Conservation (phyloP, 192 early-diverging fungal genomes). For the Pilaira anomala region DNA sequence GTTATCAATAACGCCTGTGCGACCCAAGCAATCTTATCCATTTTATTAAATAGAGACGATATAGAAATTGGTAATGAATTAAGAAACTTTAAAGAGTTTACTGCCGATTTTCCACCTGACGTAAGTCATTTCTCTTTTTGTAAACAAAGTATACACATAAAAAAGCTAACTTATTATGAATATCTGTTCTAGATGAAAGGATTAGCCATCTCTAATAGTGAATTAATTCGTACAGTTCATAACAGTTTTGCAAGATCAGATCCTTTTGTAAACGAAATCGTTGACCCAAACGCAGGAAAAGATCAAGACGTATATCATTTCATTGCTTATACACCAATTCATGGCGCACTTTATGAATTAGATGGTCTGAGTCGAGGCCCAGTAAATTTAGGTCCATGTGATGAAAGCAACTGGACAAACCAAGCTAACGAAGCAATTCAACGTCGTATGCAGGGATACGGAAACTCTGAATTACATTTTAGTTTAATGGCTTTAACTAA, state of each 20-base stretch:
- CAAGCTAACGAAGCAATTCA: constrained; percentile 64
- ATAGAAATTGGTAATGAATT: constrained; percentile 73
- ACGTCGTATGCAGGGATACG: constrained; percentile 61
- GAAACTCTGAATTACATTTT: constrained; percentile 66
- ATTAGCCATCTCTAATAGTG: constrained; percentile 75
- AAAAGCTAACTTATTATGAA: not conserved
- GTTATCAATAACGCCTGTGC: constrained; percentile 84
- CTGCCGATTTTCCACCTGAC: constrained; percentile 67
- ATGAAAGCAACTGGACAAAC: constrained; percentile 62
- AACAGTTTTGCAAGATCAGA: constrained; percentile 80
- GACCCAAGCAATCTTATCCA: constrained; percentile 79
- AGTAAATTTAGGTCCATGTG: constrained; percentile 62
- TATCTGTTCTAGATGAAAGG: constrained; percentile 59
- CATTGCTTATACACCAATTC: constrained; percentile 72
- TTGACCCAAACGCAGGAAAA: constrained; percentile 48
- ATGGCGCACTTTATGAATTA: constrained; percentile 71
- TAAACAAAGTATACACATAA: not conserved
- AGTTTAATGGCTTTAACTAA: constrained; percentile 78
- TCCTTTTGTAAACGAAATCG: constrained; percentile 68
- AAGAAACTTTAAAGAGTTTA: constrained; percentile 65
- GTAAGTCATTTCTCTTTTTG: constrained; percentile 30
- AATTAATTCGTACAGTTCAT: constrained; percentile 70
- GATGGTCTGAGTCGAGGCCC: constrained; percentile 71
- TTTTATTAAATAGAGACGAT: constrained; percentile 63
- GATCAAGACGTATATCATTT: constrained; percentile 80